phyloP scores from a whole-genome alignment of 495 filamentous ascomycete species.

The Hypomontagnella submonticulosa region DNA sequence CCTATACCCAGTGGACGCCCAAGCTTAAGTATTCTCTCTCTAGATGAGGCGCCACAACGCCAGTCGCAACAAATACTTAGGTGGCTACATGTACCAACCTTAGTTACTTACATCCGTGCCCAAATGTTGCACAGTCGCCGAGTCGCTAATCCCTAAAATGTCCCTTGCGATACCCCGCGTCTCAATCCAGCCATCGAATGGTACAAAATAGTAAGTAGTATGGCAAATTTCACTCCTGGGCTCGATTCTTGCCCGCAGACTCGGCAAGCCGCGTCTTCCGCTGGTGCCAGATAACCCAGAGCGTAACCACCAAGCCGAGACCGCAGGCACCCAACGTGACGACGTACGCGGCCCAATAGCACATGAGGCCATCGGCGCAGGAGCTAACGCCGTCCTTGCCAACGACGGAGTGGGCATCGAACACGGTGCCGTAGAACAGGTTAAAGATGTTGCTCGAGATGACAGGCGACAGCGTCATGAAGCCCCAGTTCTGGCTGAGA shows the following conservation, averaged over 20 bases:
- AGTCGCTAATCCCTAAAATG: no score
- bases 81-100: no score
- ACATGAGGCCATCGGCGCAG: constrained; percentile 82
- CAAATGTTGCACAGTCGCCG: no score
- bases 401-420: constrained; percentile 80
- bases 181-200: background rate
- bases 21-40: constrained; percentile 6
- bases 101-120: no score
- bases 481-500: constrained; percentile 93
- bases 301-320: constrained; percentile 72
- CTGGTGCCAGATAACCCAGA: constrained; percentile 83
- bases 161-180: no score
- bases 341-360: constrained; percentile 84
- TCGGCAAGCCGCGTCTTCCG: constrained; percentile 45
- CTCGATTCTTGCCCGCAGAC: constrained; percentile 47
- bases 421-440: constrained; percentile 83
- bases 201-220: background rate
- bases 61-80: background rate
- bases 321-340: constrained; percentile 82
- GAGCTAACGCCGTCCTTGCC: constrained; percentile 72
- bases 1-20: background rate
- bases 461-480: constrained; percentile 88
- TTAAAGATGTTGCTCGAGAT: constrained; percentile 92
- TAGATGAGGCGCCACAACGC: background rate
- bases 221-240: constrained; percentile 27